Percentiles rank a stretch among this genome's conserved stretches.
Conservation (phyloP, 2,329 filamentous ascomycete genomes). For the Talaromyces islandicus region DNA sequence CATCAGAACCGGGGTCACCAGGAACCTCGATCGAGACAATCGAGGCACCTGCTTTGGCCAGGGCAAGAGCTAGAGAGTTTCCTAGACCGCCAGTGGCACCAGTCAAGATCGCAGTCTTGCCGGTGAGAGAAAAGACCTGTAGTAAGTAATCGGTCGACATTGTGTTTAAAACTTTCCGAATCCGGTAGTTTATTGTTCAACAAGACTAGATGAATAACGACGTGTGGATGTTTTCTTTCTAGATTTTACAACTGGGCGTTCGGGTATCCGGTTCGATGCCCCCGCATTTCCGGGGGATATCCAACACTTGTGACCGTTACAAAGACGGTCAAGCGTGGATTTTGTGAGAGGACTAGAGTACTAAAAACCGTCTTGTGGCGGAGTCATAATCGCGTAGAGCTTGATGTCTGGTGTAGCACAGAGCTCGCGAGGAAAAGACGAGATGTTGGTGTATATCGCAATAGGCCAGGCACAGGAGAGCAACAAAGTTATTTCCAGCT, state of each 20-base stretch:
- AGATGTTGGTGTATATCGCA: background rate
- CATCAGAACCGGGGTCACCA: background rate
- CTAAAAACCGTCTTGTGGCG: background rate
- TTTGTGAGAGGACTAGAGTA: background rate
- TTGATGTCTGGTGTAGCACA: background rate
- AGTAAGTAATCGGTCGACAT: background rate
- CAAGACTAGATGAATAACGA: background rate
- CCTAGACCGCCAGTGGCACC: background rate
- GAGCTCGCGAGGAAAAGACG: background rate
- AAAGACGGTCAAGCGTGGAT: background rate
- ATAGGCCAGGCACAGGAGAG: too few relatives aligned
- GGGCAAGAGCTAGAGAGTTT: background rate
- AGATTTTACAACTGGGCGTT: background rate
- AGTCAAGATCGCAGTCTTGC: constrained; percentile 1
- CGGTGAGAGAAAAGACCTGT: background rate
- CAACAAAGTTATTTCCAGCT: background rate
- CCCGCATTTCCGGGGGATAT: background rate
- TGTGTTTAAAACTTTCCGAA: background rate
- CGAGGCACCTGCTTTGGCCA: background rate
- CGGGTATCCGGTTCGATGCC: background rate
- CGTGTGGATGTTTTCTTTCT: background rate
- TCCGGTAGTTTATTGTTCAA: background rate
- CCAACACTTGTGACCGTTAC: background rate
- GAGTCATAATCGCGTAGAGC: background rate
- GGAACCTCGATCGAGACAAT: background rate